Evolutionary conservation across 352 stramenopile species (phyloP), one percentile per base, ranked within the genome.

Genomic region (Pythium myriotylum): DNA sequence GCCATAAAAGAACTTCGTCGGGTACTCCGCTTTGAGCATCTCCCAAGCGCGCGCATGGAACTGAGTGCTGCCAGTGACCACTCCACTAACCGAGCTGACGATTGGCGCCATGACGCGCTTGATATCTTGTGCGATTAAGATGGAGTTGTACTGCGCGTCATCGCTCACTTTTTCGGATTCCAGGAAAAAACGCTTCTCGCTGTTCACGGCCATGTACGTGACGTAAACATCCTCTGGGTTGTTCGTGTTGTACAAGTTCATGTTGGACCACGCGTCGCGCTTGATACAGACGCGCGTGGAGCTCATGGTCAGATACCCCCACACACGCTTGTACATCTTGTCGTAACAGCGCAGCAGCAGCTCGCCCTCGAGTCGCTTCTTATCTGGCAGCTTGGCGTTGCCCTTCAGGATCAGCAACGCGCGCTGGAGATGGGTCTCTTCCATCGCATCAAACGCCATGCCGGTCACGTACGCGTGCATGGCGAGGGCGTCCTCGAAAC

Each of bases 1-100:
- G 6, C 84, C 84, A 42, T 94, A 94, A 59, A 94, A 94, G 51
- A 94, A 94, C 66, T 92, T 94, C 50, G 84, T 92, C 43, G 84
- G 84, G 55, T 86, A 92, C 62, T 94, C 82, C 2, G 71, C 74
- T 59, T 94, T 94, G 35, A 94, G 79, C 74, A 92, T 84, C 67
- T 92, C 81, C 84, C 84, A 94, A 4, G 84, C 82, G 37, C 77
- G 73, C 13, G 79, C 85, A 41, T 94, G 79, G 61, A 81, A 86
- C 65, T 89, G 76, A 0, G 81, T 94, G 59, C 76, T 89, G 7
- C 79, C 84, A 12, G 84, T 94, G 32, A 92, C 81, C 6, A 90
- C 82, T 17, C 84, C 84, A 58, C 81, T 89, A 0, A 92, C 76
- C 16, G 81, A 87, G 40, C 56, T 75, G 9, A 83, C 76, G 60